Evolutionary conservation across 768 basidiomycete genomes (phyloP), one percentile per base, ranked within the genome.

Genomic region (Lepiota venenata): DNA sequence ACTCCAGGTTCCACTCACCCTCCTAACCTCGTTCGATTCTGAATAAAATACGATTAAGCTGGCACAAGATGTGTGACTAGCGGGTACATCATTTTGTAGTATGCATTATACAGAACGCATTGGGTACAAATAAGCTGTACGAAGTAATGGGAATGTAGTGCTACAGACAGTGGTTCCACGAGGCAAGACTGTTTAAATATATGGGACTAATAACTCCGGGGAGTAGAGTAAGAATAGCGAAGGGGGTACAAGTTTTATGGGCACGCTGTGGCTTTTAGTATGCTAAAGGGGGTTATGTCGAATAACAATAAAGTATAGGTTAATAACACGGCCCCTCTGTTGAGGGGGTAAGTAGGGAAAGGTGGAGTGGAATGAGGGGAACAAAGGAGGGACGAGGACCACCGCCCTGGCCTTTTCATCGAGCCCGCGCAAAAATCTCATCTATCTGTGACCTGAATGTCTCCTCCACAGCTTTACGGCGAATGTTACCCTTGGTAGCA

Each of bases 401-500:
- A 25, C 3, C 25, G 25, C 25, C 25, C 25, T 25, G 25, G 25
- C 25, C 25, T 25, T 43, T 22, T 58, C 51, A 61, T 44, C 51
- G 53, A 43, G 52, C 37, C 3, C 58, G 55, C 18, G 52, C 66
- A 60, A 83, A 89, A 36, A 88, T 76, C 35, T 64, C 63, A 67
- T 91, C 86, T 20, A 91, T 75, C 52, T 79, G 71, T 21, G 63
- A 59, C 61, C 75, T 74, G 72, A 80, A 88, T 21, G 72, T 60
- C 58, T 87, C 85, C 69, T 91, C 89, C 18, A 90, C 87, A 11
- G 86, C 88, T 59, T 76, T 80, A 42, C 89, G 80, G 47, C 89
- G 83, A 58, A 91, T 85, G 63, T 91, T 91, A 25, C 89, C 88
- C 71, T 91, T 91, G 11, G 89, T 89, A 16, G 82, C 83, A 0